phyloP scores from a whole-genome alignment of 306 rosid genomes.

The Lotus japonicus region DNA sequence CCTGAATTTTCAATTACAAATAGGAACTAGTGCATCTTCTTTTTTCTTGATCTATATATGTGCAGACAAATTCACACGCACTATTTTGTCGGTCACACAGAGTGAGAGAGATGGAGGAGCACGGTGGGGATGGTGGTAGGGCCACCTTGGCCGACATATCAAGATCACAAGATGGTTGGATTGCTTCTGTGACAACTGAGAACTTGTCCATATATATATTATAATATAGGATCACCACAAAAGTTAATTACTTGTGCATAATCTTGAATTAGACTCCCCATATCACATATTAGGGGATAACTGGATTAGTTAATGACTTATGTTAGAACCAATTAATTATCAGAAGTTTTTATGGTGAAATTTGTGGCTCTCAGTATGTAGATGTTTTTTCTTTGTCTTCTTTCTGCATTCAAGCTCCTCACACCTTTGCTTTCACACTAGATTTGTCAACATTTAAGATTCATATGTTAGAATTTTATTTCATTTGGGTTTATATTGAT shows the following conservation, averaged over 20 bases:
- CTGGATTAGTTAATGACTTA: too few relatives aligned
- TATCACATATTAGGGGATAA: neutral
- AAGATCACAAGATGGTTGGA: slow-evolving; percentile 20
- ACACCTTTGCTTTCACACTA: neutral
- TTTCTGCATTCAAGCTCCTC: neutral
- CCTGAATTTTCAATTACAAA: slow-evolving; percentile 1
- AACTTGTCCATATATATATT: neutral
- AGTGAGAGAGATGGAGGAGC: neutral
- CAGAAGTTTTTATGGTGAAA: neutral
- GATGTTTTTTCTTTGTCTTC: neutral
- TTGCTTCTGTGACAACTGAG: neutral
- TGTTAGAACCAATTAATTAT: neutral
- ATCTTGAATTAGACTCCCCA: neutral
- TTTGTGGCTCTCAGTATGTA: neutral
- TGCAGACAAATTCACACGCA: slow-evolving; percentile 6
- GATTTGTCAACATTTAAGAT: too few relatives aligned
- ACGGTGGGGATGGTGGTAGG: slow-evolving; percentile 26
- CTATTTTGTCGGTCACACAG: slow-evolving; percentile 62
- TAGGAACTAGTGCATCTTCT: neutral
- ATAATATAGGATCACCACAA: neutral
- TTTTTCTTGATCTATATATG: slow-evolving; percentile 14
- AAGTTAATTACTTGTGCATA: neutral
- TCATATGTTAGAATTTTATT: too few relatives aligned
- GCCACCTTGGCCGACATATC: slow-evolving; percentile 43
- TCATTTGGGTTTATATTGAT: too few relatives aligned